Percentiles rank a stretch among this genome's conserved stretches.
Evolutionary conservation across 2,329 filamentous ascomycete genomes (phyloP).

Genomic region (Claviceps maximensis): DNA sequence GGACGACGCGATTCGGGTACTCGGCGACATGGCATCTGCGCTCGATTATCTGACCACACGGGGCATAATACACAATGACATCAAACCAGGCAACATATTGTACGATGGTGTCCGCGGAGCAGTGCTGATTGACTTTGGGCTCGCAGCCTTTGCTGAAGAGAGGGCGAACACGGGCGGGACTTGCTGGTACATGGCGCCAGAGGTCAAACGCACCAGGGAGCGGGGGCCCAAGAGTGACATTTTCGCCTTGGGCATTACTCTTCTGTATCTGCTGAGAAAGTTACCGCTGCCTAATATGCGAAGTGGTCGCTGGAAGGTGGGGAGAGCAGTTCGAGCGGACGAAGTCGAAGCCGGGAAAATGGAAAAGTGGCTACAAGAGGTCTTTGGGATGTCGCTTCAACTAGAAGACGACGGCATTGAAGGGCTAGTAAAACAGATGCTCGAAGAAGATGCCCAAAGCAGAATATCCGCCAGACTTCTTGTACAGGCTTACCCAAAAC

Average conservation of each 20-base stretch:
- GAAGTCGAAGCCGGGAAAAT: neutral
- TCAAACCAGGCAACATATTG: neutral
- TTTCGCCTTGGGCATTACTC: neutral
- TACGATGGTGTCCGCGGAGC: neutral
- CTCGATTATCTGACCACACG: neutral
- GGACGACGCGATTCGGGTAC: neutral
- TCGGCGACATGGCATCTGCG: neutral
- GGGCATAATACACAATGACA: neutral
- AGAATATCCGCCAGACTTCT: neutral
- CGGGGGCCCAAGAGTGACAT: neutral
- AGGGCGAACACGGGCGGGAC: neutral
- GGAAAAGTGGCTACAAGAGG: neutral
- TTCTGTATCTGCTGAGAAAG: neutral
- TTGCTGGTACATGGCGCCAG: neutral
- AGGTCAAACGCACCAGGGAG: neutral
- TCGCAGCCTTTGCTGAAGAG: neutral
- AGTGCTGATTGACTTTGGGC: neutral
- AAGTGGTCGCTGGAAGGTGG: neutral
- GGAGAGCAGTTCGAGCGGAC: neutral
- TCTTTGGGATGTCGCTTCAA: neutral
- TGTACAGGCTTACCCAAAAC: neutral
- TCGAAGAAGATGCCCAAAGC: neutral
- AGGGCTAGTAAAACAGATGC: neutral
- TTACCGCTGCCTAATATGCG: neutral
- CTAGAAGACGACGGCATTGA: neutral